These are phyloP conservation scores for Climacium dendroides DNA, from an alignment of 225 moss, liverwort and hornwort species.

Conservation along the genomic window DNA sequence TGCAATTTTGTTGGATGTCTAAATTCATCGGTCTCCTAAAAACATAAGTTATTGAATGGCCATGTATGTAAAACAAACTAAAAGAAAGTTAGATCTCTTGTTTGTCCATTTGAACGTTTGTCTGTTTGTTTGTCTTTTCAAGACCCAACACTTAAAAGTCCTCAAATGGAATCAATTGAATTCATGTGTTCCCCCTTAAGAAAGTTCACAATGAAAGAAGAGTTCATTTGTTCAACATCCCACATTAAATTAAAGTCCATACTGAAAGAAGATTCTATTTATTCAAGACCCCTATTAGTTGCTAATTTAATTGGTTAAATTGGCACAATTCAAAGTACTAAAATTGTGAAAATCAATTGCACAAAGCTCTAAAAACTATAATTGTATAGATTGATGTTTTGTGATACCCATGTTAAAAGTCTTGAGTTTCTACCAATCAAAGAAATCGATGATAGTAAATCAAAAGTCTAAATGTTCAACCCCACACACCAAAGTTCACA, in stretches of 20 bases:
- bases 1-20: background rate
- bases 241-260: background rate
- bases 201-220: background rate
- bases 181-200: background rate
- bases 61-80: too few species aligned
- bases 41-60: background rate
- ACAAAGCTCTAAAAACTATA: background rate
- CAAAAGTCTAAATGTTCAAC: fast-evolving
- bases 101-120: too few species aligned
- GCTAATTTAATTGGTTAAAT: background rate
- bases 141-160: background rate
- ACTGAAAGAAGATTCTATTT: background rate
- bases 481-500: too few species aligned
- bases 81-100: background rate
- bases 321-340: fast-evolving
- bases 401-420: fast-evolving
- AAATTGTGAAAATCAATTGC: background rate
- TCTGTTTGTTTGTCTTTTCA: too few species aligned
- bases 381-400: background rate
- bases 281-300: background rate
- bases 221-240: background rate
- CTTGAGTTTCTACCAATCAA: fast-evolving
- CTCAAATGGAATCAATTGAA: too few species aligned
- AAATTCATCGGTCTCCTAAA: too few species aligned
- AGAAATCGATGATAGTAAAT: background rate